Evolutionary conservation across 2,329 filamentous ascomycete genomes (phyloP).

Genomic region (Calonectria montana): DNA sequence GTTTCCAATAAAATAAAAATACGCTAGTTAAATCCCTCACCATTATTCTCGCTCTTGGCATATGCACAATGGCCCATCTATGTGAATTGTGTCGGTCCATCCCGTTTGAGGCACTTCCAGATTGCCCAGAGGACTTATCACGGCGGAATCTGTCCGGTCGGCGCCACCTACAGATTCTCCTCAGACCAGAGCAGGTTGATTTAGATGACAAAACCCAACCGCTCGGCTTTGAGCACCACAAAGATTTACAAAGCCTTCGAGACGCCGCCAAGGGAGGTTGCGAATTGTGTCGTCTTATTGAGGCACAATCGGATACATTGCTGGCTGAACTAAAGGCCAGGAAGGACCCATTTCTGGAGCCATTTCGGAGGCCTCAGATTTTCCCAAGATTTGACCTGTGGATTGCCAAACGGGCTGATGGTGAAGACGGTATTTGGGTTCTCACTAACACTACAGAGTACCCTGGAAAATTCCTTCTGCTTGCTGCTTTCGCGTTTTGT

Average conservation of each 20-base stretch:
- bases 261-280: neutral
- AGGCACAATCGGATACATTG: neutral
- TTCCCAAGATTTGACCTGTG: slow-evolving; percentile 3
- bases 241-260: neutral
- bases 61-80: neutral
- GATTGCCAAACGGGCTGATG: slow-evolving; percentile 1
- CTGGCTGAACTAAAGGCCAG: neutral
- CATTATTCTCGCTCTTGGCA: neutral
- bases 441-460: neutral
- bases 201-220: neutral
- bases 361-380: neutral
- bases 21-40: slow-evolving; percentile 5
- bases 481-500: slow-evolving; percentile 13
- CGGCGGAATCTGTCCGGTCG: neutral
- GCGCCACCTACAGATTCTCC: neutral
- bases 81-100: slow-evolving; percentile 8
- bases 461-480: neutral
- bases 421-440: slow-evolving; percentile 9
- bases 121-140: neutral
- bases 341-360: neutral
- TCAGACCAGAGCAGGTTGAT: too few species aligned
- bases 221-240: neutral
- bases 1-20: too few species aligned
- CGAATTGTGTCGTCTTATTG: neutral
- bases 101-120: neutral